Evolutionary conservation across 805 yeast species (phyloP).

Genomic region (Teunomyces stri): DNA sequence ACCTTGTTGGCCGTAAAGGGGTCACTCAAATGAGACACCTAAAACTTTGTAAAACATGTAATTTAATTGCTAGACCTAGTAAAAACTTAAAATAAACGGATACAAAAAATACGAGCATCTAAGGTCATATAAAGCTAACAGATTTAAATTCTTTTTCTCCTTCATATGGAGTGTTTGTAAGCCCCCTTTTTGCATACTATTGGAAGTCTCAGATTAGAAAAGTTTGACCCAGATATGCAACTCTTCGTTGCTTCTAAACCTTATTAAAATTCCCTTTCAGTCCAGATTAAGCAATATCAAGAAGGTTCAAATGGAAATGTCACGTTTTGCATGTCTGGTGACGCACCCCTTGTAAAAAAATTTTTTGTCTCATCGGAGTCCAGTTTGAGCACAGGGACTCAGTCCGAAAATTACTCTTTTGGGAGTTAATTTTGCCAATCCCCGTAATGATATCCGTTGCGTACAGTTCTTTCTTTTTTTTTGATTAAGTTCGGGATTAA

Average conservation of each 20-base stretch:
- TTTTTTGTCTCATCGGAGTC: not conserved
- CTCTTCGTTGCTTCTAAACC: not conserved
- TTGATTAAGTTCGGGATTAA: too few relatives aligned
- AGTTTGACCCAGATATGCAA: not conserved
- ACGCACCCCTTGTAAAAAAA: not conserved
- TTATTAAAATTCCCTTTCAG: not conserved
- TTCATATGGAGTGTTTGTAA: not conserved
- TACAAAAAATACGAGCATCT: not conserved
- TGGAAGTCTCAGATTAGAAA: not conserved
- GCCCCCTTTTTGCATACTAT: not conserved
- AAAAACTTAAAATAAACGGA: not conserved
- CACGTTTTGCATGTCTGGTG: not conserved
- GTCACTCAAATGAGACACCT: not conserved
- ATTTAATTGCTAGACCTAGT: constrained; percentile 1
- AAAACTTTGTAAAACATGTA: not conserved
- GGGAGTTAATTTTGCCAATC: not conserved
- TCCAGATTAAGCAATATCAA: not conserved
- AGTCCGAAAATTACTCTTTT: not conserved
- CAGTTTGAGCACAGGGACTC: not conserved
- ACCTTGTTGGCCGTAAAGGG: not conserved
- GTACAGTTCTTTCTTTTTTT: too few relatives aligned
- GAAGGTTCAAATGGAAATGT: not conserved
- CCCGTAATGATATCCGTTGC: too few relatives aligned
- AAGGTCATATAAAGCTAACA: not conserved
- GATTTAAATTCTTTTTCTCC: too few relatives aligned